Percentiles rank a stretch among this genome's conserved stretches.
phyloP scores from a whole-genome alignment of 345 rosid genomes.

The Citrus hindsii region DNA sequence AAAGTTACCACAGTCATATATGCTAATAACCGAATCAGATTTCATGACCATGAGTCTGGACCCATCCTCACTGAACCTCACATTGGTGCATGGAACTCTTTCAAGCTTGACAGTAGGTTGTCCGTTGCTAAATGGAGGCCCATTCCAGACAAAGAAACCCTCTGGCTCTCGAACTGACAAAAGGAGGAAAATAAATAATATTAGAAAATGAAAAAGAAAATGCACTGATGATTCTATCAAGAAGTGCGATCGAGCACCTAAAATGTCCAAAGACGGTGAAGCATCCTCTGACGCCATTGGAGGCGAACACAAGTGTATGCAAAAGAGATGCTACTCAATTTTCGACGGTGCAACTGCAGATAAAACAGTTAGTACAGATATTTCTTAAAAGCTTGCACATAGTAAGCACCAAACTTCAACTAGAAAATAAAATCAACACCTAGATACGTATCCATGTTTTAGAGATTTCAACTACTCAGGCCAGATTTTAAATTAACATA shows the following conservation, averaged over 20 bases:
- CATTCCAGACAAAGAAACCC: conserved; percentile 73
- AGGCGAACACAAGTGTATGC: not conserved
- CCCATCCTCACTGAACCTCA: conserved; percentile 72
- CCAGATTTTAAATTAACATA: not conserved
- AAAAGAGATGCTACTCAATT: not conserved
- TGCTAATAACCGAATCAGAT: conserved; percentile 40
- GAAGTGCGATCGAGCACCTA: conserved; percentile 44
- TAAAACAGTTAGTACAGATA: not conserved
- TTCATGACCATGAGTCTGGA: conserved; percentile 67
- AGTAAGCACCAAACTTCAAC: too few relatives aligned
- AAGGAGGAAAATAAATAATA: not conserved
- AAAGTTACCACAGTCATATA: conserved; percentile 60
- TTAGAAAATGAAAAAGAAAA: not conserved
- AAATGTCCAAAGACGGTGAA: conserved; percentile 62
- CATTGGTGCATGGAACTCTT: conserved; percentile 53
- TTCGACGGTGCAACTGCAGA: not conserved
- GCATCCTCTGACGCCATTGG: conserved; percentile 35
- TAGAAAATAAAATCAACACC: not conserved
- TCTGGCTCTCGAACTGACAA: conserved; percentile 74
- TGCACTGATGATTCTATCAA: not conserved
- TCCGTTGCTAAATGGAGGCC: conserved; percentile 68
- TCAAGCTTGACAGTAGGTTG: conserved; percentile 64
- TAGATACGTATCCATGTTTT: not conserved
- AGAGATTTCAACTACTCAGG: too few relatives aligned
- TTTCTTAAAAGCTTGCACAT: too few relatives aligned